These are phyloP conservation scores for Sporobolomyces phaffii DNA, from an alignment of 768 basidiomycete species.

Conservation along the genomic window DNA sequence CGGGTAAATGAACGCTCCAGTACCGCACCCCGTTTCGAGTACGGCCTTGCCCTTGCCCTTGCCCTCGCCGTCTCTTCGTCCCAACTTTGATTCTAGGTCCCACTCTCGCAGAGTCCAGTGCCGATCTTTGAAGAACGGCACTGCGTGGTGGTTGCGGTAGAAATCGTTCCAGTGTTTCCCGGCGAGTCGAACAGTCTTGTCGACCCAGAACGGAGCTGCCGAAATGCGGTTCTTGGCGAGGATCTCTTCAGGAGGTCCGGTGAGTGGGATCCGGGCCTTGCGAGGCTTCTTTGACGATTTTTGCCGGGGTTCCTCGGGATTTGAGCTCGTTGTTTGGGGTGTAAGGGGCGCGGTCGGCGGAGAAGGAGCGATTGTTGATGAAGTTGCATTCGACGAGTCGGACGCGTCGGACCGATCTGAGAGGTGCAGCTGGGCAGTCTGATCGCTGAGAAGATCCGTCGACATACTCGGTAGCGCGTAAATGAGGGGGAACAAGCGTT, in stretches of 20 bases:
- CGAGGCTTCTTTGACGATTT: not conserved
- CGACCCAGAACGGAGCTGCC: not conserved
- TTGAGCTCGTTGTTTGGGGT: not conserved
- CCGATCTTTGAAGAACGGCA: slow-evolving; percentile 36
- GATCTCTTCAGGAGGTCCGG: slow-evolving; percentile 15
- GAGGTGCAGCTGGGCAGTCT: no score
- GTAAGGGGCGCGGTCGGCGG: not conserved
- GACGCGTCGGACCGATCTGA: no score
- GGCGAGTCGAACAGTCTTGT: slow-evolving; percentile 9
- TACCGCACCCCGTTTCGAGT: slow-evolving; percentile 37
- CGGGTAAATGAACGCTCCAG: slow-evolving; percentile 37
- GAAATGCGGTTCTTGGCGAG: slow-evolving; percentile 5
- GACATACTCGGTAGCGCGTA: no score
- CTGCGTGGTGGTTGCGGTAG: slow-evolving; percentile 20
- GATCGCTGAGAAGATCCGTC: no score
- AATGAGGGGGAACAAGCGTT: no score
- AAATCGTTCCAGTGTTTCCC: slow-evolving; percentile 22
- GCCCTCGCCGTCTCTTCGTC: not conserved
- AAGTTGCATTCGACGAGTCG: not conserved
- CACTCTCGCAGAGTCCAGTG: slow-evolving; percentile 35
- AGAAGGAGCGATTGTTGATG: not conserved
- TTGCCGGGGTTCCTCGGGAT: not conserved
- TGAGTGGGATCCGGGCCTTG: slow-evolving; percentile 21
- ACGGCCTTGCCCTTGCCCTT: slow-evolving; percentile 32
- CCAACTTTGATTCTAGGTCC: not conserved